phyloP scores from a whole-genome alignment of 106 monocot species.

The Platanthera zijinensis region DNA sequence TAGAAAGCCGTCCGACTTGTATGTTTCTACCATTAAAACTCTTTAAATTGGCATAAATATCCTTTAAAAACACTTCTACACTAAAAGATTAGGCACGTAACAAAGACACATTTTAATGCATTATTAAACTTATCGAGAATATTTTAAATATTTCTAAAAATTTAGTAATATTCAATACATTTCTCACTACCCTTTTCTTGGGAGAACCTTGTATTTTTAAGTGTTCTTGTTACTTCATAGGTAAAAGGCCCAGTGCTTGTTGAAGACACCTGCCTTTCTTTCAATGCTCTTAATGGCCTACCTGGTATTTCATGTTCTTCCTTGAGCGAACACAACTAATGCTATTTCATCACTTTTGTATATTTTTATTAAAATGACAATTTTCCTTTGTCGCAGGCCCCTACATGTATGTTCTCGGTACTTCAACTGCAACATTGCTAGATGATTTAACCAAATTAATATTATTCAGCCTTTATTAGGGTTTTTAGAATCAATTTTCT shows the following conservation, averaged over 20 bases:
- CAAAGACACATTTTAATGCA: neutral
- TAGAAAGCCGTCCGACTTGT: too few relatives aligned
- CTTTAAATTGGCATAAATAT: too few relatives aligned
- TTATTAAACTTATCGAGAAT: too few relatives aligned
- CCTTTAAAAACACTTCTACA: too few relatives aligned
- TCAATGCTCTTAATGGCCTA: conserved; percentile 92
- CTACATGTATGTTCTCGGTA: conserved; percentile 66
- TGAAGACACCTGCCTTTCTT: conserved; percentile 95
- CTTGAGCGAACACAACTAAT: conserved; percentile 5
- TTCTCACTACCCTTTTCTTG: neutral
- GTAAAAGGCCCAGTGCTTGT: conserved; percentile 94
- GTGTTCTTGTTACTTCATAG: conserved; percentile 15
- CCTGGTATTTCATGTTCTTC: conserved; percentile 47
- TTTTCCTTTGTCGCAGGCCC: conserved; percentile 56
- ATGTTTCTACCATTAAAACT: too few relatives aligned
- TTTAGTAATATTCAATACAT: too few relatives aligned
- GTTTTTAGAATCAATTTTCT: neutral
- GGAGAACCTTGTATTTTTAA: conserved; percentile 1
- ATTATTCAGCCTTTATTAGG: neutral
- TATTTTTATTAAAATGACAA: neutral
- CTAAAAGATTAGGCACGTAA: too few relatives aligned
- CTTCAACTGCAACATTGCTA: neutral
- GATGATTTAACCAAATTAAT: neutral
- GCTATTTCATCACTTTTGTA: neutral
- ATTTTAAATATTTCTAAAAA: too few relatives aligned